These are phyloP conservation scores for Arachnomyces sp. DNA, from an alignment of 2,329 filamentous ascomycete species.

Conservation along the genomic window DNA sequence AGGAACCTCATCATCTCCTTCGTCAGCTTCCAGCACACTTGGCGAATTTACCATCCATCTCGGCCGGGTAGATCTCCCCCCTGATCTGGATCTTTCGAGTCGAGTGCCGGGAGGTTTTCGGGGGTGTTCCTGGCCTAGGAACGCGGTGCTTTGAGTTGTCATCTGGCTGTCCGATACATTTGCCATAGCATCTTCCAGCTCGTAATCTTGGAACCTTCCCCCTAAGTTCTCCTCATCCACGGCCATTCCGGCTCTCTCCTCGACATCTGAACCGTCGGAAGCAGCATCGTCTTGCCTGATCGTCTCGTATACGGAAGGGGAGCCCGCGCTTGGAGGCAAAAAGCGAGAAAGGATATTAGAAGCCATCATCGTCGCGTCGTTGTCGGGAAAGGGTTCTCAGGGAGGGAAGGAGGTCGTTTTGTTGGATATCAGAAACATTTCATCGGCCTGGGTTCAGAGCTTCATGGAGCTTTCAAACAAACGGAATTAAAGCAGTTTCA, in stretches of 20 bases:
- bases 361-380: slow-evolving; percentile 40
- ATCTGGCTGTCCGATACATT: slow-evolving; percentile 44
- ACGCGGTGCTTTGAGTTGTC: slow-evolving; percentile 36
- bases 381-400: background rate
- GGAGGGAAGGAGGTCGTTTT: background rate
- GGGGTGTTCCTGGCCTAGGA: slow-evolving; percentile 26
- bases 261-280: slow-evolving; percentile 35
- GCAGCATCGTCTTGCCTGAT: slow-evolving; percentile 24
- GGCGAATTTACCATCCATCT: slow-evolving; percentile 30
- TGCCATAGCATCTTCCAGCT: slow-evolving; percentile 50
- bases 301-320: slow-evolving; percentile 22
- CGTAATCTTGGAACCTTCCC: slow-evolving; percentile 48
- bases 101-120: slow-evolving; percentile 13
- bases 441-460: no score
- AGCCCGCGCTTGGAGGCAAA: slow-evolving; percentile 32
- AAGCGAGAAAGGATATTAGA: slow-evolving; percentile 49
- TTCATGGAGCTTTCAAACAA: no score
- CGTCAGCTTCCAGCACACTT: slow-evolving; percentile 31
- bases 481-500: no score
- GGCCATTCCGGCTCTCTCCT: slow-evolving; percentile 41
- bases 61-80: slow-evolving; percentile 19
- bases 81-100: slow-evolving; percentile 22
- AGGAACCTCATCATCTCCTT: slow-evolving; percentile 57
- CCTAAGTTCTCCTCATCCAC: slow-evolving; percentile 43
- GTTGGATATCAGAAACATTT: no score